A percentile compares a stretch with the other conserved stretches of the same genome.
Conservation (phyloP, 1,284 basidiomycete genomes). For the Ganoderma meredithae region DNA sequence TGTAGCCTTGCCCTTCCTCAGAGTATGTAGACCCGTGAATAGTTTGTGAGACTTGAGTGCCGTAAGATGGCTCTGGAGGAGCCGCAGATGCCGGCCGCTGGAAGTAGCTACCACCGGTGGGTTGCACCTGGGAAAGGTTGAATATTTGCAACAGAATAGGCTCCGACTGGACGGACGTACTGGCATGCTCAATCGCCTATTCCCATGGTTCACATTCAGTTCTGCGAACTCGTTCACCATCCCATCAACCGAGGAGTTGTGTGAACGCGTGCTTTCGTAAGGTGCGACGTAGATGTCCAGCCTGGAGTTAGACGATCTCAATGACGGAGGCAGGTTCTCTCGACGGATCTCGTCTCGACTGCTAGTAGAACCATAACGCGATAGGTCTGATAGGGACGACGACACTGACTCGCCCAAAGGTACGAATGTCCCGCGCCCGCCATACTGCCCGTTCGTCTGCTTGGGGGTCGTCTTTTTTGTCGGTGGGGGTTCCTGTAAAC, state of each 20-base stretch:
- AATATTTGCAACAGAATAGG: background rate
- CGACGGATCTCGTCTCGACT: slow-evolving; percentile 49
- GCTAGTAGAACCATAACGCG: slow-evolving; percentile 48
- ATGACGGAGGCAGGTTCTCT: slow-evolving; percentile 62
- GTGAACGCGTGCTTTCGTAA: slow-evolving; percentile 55
- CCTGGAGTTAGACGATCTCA: slow-evolving; percentile 65
- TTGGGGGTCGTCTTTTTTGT: slow-evolving; percentile 69
- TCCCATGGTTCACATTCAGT: slow-evolving; percentile 58
- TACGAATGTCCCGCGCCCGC: slow-evolving; percentile 77
- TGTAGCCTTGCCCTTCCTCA: slow-evolving; percentile 32
- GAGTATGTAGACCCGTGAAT: slow-evolving; percentile 42
- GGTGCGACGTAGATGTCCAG: slow-evolving; percentile 78
- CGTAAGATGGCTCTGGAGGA: slow-evolving; percentile 37
- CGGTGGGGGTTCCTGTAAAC: slow-evolving; percentile 70
- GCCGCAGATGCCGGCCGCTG: slow-evolving; percentile 50
- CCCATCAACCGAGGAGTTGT: slow-evolving; percentile 52
- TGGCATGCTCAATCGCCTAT: slow-evolving; percentile 66
- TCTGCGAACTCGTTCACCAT: slow-evolving; percentile 71
- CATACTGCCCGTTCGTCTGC: slow-evolving; percentile 69
- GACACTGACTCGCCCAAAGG: slow-evolving; percentile 54
- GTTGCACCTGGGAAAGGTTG: background rate
- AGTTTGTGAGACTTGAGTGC: slow-evolving; percentile 29
- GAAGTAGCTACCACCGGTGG: slow-evolving; percentile 40
- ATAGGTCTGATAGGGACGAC: slow-evolving; percentile 40
- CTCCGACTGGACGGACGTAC: slow-evolving; percentile 51